Conservation (phyloP, 164 flowering plant species). For the Berberis vulgaris region DNA sequence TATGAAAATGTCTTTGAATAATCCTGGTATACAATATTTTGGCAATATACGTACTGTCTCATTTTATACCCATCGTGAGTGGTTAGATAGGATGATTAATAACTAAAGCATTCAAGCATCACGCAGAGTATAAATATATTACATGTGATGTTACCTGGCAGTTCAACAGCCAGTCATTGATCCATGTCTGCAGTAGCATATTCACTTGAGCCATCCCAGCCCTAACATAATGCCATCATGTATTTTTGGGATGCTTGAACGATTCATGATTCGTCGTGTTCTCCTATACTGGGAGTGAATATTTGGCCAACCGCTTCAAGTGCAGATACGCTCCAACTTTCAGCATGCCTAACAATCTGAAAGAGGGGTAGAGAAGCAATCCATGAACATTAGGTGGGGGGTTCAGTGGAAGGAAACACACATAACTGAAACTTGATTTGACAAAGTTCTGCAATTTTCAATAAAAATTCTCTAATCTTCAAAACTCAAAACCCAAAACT, state of each 20-base stretch:
- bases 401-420: background rate
- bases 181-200: background rate
- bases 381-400: background rate
- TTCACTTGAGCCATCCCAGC: background rate
- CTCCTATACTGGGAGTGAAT: slow-evolving; percentile 45
- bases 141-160: background rate
- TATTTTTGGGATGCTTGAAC: background rate
- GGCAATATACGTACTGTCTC: too few relatives aligned
- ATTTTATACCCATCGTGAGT: too few relatives aligned
- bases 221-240: too few relatives aligned
- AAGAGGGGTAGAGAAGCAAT: slow-evolving; percentile 3
- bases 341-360: slow-evolving; percentile 82
- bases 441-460: too few relatives aligned
- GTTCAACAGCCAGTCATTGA: background rate
- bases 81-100: too few relatives aligned
- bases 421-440: too few relatives aligned
- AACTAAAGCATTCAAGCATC: too few relatives aligned
- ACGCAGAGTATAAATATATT: background rate
- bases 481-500: too few relatives aligned
- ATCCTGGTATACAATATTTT: too few relatives aligned
- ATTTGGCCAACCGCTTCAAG: slow-evolving; percentile 81
- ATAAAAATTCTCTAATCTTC: too few relatives aligned
- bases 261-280: slow-evolving; percentile 4
- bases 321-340: slow-evolving; percentile 84
- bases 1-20: too few relatives aligned